Base-by-base conservation (phyloP, 2,329 filamentous ascomycete genomes). In the Hypoxylon sp. region DNA sequence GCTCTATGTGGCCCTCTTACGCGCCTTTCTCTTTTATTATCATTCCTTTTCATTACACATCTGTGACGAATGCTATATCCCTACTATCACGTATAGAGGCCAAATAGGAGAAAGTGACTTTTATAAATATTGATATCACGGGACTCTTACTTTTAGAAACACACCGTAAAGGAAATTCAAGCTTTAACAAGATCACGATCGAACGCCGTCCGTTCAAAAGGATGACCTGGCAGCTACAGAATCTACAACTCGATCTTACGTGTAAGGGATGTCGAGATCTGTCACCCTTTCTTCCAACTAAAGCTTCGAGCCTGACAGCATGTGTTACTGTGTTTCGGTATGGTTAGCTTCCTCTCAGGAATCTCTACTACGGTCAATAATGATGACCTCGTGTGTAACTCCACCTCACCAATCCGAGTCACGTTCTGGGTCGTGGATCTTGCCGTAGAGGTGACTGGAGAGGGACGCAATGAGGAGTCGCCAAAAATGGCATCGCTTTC, bases 321-420 rank as follows among this genome's bases (percentile, higher is more conserved):
- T 30, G 30, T 38, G 9, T 17, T 23, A 36, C 34, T 34, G 25
- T 13, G 48, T 52, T 34, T 13, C 48, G 46, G 36, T 7, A 43
- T 36, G 57, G 30, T 36, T n/a, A 23, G 10, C 23, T 36, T 32
- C 11, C 36, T 60, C 48, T 17, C 30, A 48, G 46, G 52, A 60
- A 38, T 36, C 38, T 53, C 49, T 34, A 41, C 28, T 6, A 14
- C 53, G 28, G 45, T 46, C 23, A 41, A 28, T 4, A 56, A 51
- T 36, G 34, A 51, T 36, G 34, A 52, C 46, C 34, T 17, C 5
- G 13, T 34, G 38, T 51, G 48, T 41, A 34, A 9, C 46, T 34
- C 34, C 48, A 60, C 7, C 45, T 38, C 57, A 52, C 48, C 36
- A 30, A 19, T 48, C 38, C 43, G 38, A 56, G 11, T 34, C 38